These are phyloP conservation scores for Leccinum aurantiacum DNA, from an alignment of 768 basidiomycete genomes.

Conservation along the genomic window DNA sequence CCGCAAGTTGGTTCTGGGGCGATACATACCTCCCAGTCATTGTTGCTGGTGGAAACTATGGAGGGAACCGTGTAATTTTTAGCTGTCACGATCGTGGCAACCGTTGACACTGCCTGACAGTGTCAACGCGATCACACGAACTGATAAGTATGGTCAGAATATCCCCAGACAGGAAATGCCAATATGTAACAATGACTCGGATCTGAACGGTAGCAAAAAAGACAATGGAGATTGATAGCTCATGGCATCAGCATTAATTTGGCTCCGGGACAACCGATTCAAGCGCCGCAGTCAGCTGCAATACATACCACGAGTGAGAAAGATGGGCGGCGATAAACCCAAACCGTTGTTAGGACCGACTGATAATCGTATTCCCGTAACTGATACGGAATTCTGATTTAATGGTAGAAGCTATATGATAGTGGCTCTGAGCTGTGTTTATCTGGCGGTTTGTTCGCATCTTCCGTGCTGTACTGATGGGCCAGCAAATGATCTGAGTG, in stretches of 20 bases:
- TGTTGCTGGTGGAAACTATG: neutral
- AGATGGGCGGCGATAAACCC: neutral
- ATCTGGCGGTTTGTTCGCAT: neutral
- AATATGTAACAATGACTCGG: neutral
- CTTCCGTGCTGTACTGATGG: neutral
- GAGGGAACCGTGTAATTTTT: neutral
- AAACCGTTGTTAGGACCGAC: neutral
- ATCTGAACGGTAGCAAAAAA: slow-evolving; percentile 4
- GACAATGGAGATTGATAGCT: neutral
- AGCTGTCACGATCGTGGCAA: neutral
- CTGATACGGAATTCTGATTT: neutral
- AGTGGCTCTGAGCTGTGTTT: neutral
- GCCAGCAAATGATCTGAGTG: neutral
- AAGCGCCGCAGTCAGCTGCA: neutral
- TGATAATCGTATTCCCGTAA: neutral
- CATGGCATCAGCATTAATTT: neutral
- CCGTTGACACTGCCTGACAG: neutral
- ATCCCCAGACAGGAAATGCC: slow-evolving; percentile 6
- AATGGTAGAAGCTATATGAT: neutral
- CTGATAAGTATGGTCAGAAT: neutral
- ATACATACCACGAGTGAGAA: neutral
- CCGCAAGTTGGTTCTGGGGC: neutral
- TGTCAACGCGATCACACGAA: neutral
- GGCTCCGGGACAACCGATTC: neutral
- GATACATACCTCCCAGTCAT: neutral